Conservation (phyloP, 768 basidiomycete genomes). For the Boletus reticuloceps region DNA sequence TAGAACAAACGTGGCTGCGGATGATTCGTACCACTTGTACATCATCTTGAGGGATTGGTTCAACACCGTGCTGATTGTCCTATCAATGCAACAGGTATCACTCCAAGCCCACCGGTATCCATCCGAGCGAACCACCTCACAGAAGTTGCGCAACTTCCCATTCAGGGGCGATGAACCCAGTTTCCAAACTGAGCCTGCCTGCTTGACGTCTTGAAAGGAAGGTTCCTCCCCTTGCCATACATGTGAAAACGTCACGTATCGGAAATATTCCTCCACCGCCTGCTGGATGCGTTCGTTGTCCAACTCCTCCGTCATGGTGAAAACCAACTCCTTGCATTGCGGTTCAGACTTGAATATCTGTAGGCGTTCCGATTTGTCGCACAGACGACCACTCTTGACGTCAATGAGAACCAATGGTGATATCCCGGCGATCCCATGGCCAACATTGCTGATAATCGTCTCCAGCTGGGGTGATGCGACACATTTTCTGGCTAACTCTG, state of each 20-base stretch:
- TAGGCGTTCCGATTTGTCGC: background rate
- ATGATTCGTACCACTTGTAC: constrained; percentile 13
- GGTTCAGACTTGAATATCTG: background rate
- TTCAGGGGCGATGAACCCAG: constrained; percentile 1
- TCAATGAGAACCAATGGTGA: background rate
- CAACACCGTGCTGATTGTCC: constrained; percentile 4
- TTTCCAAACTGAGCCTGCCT: background rate
- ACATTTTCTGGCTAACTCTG: background rate
- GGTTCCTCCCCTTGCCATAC: constrained; percentile 13
- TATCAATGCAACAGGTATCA: constrained; percentile 14
- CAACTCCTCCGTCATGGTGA: constrained; percentile 5
- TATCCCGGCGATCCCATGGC: background rate
- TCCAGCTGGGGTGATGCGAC: background rate
- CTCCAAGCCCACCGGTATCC: constrained; percentile 17
- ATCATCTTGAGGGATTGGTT: constrained; percentile 11
- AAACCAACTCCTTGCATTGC: constrained; percentile 1
- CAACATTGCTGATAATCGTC: background rate
- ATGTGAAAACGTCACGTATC: constrained; percentile 14
- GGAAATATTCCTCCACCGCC: constrained; percentile 3
- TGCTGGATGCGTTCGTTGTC: background rate
- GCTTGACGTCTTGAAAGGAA: constrained; percentile 4
- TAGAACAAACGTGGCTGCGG: background rate
- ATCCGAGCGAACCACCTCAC: background rate
- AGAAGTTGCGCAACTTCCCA: constrained; percentile 9
- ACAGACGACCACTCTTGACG: background rate